Base-by-base conservation (phyloP, 2,329 filamentous ascomycete genomes). In the Fusarium setosum region DNA sequence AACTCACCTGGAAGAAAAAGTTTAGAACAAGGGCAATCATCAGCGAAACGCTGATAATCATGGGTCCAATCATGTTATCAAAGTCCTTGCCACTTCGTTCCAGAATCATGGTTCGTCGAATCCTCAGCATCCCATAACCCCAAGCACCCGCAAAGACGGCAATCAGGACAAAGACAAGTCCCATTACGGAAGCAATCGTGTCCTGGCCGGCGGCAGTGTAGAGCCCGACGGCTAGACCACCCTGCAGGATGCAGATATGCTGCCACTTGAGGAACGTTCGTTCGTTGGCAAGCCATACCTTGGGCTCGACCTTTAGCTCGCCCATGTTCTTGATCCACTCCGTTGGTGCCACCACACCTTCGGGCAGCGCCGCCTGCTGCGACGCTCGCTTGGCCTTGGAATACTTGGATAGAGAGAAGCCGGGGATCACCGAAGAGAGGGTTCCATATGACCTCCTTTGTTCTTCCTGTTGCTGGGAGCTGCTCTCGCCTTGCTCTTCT, bases 261-360 rank as follows among this genome's bases (percentile, higher is more conserved):
- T 98, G 93, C 96, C 96, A 99, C 79, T 97, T 98, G 78, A 99
- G 90, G 76, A 97, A 99, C 0, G 96, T 99, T 63, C 96, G 91
- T 81, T 99, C 95, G 79, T 99, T 99, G 54, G 96, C 96, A 57
- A 99, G 90, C 95, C 96, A 99, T 26, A 99, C 95, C 80, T 99
- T 99, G 63, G 93, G 94, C 81, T 99, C 96, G 57, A 99, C 93
- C 75, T 94, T 92, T 67, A 98, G 86, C 32, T 94, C 92, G 4
- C 96, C 95, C 31, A 91, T 87, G 79, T 99, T 96, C 82, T 99
- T 99, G 83, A 99, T 92, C 90, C 95, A 96, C 67, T 89, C 85
- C 9, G 86, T 88, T 2, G 96, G 96, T 74, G 96, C 90, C 20
- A 87, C 87, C n/a, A 99, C 93, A 29, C 96, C 96, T 23, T 94